Base-by-base conservation (phyloP, 257 asterid species). In the Rubia yunnanensis region DNA sequence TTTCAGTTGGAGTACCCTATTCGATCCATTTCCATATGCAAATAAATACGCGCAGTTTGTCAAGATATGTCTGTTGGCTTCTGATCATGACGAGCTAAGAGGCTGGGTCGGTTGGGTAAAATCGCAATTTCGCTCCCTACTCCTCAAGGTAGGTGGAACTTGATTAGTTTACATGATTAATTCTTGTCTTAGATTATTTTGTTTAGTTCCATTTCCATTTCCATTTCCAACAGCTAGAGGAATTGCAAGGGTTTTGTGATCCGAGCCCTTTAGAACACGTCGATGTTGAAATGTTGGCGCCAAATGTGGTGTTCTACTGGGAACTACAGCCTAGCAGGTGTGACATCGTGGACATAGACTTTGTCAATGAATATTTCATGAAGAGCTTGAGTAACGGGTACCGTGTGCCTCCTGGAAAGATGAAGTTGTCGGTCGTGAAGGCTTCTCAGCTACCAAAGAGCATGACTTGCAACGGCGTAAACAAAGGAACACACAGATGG, bases 141-240 rank as follows among this genome's bases (percentile, higher is more conserved):
- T n/a, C n/a, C n/a, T n/a, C n/a, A n/a, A n/a, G n/a, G n/a, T n/a
- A n/a, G n/a, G n/a, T n/a, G n/a, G n/a, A n/a, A n/a, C n/a, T n/a
- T n/a, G n/a, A n/a, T n/a, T n/a, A n/a, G n/a, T n/a, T n/a, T 36
- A 15, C 24, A 52, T 58, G 5, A 30, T 31, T 9, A 20, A 4
- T 20, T 0, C 10, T 2, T 70, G 39, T 22, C 22, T n/a, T n/a
- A n/a, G n/a, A n/a, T n/a, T n/a, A n/a, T n/a, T n/a, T n/a, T n/a
- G n/a, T n/a, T n/a, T n/a, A n/a, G n/a, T n/a, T n/a, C n/a, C n/a
- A n/a, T n/a, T n/a, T n/a, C n/a, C n/a, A n/a, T n/a, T n/a, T n/a
- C n/a, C n/a, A n/a, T n/a, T n/a, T n/a, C n/a, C n/a, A n/a, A 59
- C 78, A 84, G 91, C 68, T 85, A 44, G 91, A 85, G 81, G 88